These are phyloP conservation scores for Tulasnella sp. DNA, from an alignment of 768 basidiomycete species.

Conservation along the genomic window DNA sequence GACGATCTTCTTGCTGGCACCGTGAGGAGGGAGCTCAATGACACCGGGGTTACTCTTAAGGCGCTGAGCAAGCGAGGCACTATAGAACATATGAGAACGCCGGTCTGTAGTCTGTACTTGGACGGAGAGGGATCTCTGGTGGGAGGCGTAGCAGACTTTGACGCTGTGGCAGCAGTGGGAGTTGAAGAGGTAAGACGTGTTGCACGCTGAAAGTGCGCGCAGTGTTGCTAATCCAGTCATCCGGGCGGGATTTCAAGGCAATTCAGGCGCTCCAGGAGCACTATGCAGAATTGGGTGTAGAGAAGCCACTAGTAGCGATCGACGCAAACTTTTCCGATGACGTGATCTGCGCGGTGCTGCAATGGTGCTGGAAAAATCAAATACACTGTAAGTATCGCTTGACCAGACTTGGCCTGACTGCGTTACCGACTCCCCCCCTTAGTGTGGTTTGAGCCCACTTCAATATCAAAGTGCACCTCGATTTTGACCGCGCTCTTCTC, in stretches of 20 bases:
- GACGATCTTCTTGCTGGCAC: slow-evolving; percentile 20
- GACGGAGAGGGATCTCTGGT: slow-evolving; percentile 58
- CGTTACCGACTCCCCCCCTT: background rate
- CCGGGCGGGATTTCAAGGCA: no score
- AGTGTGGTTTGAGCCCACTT: slow-evolving; percentile 66
- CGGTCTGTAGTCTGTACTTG: slow-evolving; percentile 81
- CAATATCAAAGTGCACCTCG: slow-evolving; percentile 60
- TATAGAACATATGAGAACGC: slow-evolving; percentile 36
- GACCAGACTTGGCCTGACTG: background rate
- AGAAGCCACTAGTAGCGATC: slow-evolving; percentile 42
- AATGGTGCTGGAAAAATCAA: slow-evolving; percentile 36
- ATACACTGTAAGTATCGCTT: slow-evolving; percentile 40
- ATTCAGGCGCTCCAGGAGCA: no score
- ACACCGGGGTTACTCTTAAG: slow-evolving; percentile 24
- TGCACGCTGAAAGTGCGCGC: no score
- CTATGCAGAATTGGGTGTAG: no score
- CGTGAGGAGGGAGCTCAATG: slow-evolving; percentile 29
- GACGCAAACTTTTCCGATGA: slow-evolving; percentile 63
- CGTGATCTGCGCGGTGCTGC: slow-evolving; percentile 40
- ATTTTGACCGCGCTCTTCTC: slow-evolving; percentile 47
- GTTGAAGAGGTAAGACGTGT: slow-evolving; percentile 40
- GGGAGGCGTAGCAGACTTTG: slow-evolving; percentile 91
- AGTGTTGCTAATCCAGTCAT: no score
- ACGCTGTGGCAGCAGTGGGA: slow-evolving; percentile 37
- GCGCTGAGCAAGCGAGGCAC: slow-evolving; percentile 70